phyloP scores from a whole-genome alignment of 805 yeast species.

The Candida odintsovae region DNA sequence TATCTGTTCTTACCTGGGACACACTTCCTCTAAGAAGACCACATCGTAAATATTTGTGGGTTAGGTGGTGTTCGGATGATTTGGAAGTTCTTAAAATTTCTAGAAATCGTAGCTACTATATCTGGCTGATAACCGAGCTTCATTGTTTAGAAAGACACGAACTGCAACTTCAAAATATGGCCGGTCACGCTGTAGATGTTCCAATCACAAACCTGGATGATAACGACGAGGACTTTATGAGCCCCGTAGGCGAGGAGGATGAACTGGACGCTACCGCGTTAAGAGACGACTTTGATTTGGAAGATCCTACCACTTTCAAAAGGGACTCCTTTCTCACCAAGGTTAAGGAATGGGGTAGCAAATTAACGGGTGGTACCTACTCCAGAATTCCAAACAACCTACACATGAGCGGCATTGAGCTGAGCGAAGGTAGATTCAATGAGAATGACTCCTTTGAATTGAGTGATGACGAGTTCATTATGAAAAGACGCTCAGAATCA shows the following conservation, averaged over 20 bases:
- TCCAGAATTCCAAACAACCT: constrained; percentile 10
- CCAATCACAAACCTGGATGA: constrained; percentile 52
- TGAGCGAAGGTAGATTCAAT: constrained; percentile 9
- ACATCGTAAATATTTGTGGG: not conserved
- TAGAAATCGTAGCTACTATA: not conserved
- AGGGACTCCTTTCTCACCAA: constrained; percentile 7
- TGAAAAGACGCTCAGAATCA: constrained; percentile 15
- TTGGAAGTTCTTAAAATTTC: too few relatives aligned
- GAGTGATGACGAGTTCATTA: constrained; percentile 22
- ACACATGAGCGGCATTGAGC: constrained; percentile 20
- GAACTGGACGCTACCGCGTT: constrained; percentile 19
- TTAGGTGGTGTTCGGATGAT: not conserved
- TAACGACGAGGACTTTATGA: constrained; percentile 28
- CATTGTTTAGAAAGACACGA: not conserved
- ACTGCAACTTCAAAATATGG: not conserved
- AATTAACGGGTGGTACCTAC: constrained; percentile 10
- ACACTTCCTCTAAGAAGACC: too few relatives aligned
- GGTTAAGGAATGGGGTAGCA: constrained; percentile 5
- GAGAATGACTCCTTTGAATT: constrained; percentile 23
- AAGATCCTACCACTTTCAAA: constrained; percentile 1
- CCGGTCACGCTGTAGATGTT: constrained; percentile 38
- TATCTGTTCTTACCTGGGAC: not conserved
- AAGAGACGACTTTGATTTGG: constrained; percentile 22
- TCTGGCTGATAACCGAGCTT: not conserved
- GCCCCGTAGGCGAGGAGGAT: constrained; percentile 9